Base-by-base conservation (phyloP, 1,284 basidiomycete species). In the Phellinidium pouzarii region DNA sequence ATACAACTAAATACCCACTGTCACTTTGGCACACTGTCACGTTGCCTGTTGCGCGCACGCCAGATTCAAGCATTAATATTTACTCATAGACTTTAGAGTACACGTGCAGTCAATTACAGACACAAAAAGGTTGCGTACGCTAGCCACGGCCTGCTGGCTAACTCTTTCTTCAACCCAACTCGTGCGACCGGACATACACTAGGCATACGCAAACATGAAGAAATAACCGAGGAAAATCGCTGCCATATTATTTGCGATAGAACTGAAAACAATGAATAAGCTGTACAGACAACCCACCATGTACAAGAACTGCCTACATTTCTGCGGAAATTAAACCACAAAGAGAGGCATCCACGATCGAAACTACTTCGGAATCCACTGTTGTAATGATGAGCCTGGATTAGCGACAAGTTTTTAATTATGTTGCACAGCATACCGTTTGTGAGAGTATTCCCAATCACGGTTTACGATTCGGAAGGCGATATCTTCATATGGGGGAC, bases 401-500 rank as follows among this genome's bases (percentile, higher is more conserved):
- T 54, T 26, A 53, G 56, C 34, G 42, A 38, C 27, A 56, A 27
- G 43, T 50, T 36, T 12, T 23, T 3, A 38, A 20, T 27, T 36
- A 48, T 19, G 34, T 9, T 41, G 36, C 43, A 19, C 17, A 25
- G 52, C 75, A 53, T 65, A 89, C 88, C 90, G 80, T 71, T 94
- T 94, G 64, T 99, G 95, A 48, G 91, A 94, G 68, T 92, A 95
- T 65, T 99, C 96, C 96, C 96, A 99, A 68, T 95, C 94, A 52
- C 91, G 80, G 62, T 97, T 93, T 50, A 99, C 95, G 60, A 99
- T 96, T 53, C 93, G 79, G 74, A 99, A 99, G 14, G 94, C 96
- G 58, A 99, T 94, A 64, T 99, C 96, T 71, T 99, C 96, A 65
- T 99, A 99, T 1, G 96, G 96, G 46, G 96, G 96, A 14, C 96